Evolutionary conservation across 2,329 filamentous ascomycete species (phyloP), one percentile per base, ranked within the genome.

Genomic region (Ilyonectria mors-panacis): DNA sequence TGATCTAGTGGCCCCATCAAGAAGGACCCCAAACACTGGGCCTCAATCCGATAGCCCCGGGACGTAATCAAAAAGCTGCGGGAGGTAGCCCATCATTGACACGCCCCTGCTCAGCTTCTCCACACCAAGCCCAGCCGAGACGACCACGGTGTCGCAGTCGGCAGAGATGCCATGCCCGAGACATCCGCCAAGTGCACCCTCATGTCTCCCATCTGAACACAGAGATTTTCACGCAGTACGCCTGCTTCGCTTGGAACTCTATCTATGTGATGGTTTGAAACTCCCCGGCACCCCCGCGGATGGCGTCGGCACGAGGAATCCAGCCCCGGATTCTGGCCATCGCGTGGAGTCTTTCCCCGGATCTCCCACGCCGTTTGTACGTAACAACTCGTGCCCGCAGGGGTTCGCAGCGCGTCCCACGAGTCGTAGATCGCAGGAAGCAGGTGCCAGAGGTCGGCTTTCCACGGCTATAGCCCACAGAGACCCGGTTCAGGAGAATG

Each of bases 311-410:
- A 19, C 13, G 28, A 33, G 17, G 9, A 51, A n/a, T 21, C 17
- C 28, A 9, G 9, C 48, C 48, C 48, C 28, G 19, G 48, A 35
- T 33, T 51, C n/a, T 33, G 17, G 4, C 10, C 17, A 19, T 51
- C 28, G 17, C 48, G 48, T 51, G 28, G 48, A 51, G 48, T 33
- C 48, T n/a, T 51, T 51, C 48, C 26, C 48, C 48, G n/a, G 48
- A 33, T 51, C 28, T 51, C n/a, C 17, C 26, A 30, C 30, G 28
- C 12, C 26, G 17, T 51, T 50, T 51, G 48, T 51, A 51, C 48
- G 48, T 51, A 35, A 51, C 8, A 33, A 33, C 48, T 19, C 28
- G 26, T 19, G 48, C 2, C 28, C 17, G 6, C 48, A 33, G 30
- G 28, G 48, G 13, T 26, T 48, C 13, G 12, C 21, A 48, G 13